phyloP scores from a whole-genome alignment of 2,329 filamentous ascomycete genomes.

The Colletotrichum destructivum region DNA sequence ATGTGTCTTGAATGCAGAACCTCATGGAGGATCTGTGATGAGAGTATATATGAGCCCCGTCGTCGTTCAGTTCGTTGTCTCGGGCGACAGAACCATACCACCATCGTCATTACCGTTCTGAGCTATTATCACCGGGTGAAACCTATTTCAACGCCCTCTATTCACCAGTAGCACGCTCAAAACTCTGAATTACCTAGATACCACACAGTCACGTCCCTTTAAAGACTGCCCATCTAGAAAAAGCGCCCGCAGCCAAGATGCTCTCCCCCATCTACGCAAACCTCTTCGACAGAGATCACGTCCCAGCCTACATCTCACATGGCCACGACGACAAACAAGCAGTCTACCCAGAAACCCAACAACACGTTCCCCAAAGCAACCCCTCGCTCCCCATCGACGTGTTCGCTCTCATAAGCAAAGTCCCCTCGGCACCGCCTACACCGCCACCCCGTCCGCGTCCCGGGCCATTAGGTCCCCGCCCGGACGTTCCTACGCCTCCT shows the following conservation, averaged over 20 bases:
- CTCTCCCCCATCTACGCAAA: constrained; percentile 6
- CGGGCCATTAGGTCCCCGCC: constrained; percentile 2
- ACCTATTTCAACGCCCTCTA: not conserved
- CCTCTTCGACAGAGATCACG: constrained; percentile 1
- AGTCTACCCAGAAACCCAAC: not conserved
- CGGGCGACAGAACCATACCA: constrained; percentile 10
- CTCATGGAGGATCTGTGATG: not conserved
- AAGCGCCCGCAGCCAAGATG: not conserved
- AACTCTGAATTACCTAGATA: not conserved
- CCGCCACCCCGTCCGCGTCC: constrained; percentile 10
- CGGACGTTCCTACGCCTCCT: constrained; percentile 19
- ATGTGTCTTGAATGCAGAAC: constrained; percentile 13
- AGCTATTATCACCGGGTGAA: not conserved
- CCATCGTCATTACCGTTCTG: not conserved
- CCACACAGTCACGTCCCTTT: not conserved
- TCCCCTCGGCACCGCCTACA: constrained; percentile 20
- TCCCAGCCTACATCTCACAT: not conserved
- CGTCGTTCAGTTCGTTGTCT: constrained; percentile 25
- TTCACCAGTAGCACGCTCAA: not conserved
- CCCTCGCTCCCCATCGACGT: not conserved
- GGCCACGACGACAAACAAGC: not conserved
- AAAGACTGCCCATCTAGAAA: not conserved
- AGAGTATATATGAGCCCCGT: constrained; percentile 30
- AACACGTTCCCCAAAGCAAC: not conserved
- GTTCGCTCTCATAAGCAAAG: not conserved